Conservation (phyloP, 2,329 filamentous ascomycete species). For the Calonectria fujianensis region DNA sequence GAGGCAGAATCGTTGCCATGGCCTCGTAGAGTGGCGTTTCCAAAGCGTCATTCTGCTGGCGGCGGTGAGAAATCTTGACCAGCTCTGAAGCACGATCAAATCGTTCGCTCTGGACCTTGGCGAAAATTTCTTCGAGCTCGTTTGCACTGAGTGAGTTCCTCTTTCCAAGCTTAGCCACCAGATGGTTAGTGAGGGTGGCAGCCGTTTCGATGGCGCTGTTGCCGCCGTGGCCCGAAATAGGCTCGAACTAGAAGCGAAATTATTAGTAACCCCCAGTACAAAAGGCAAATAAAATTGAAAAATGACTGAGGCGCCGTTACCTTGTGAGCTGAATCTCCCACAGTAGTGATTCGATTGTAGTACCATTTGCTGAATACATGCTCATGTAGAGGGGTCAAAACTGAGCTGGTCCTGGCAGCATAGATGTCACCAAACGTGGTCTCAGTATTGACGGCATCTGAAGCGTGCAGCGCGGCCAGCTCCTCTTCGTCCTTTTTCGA, state of each 20-base stretch:
- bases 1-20: background rate
- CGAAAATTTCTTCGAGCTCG: slow-evolving; percentile 8
- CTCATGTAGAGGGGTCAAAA: slow-evolving; percentile 7
- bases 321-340: slow-evolving; percentile 15
- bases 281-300: background rate
- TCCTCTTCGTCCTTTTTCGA: slow-evolving; percentile 19
- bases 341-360: background rate
- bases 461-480: slow-evolving; percentile 3
- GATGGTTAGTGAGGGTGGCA: slow-evolving; percentile 5
- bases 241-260: slow-evolving; percentile 2
- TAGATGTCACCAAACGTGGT: slow-evolving; percentile 15
- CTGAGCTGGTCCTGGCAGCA: background rate
- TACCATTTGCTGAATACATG: slow-evolving; percentile 16
- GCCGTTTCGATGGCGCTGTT: slow-evolving; percentile 20
- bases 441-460: slow-evolving; percentile 13
- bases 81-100: background rate
- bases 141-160: background rate
- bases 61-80: background rate
- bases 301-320: background rate
- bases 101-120: background rate
- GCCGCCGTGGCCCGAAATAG: slow-evolving; percentile 5
- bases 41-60: background rate
- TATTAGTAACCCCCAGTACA: background rate
- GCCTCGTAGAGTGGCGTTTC: background rate
- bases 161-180: background rate